Evolutionary conservation across 2,329 filamentous ascomycete genomes (phyloP), one percentile per base, ranked within the genome.

Genomic region (Harringtonia lauricola): DNA sequence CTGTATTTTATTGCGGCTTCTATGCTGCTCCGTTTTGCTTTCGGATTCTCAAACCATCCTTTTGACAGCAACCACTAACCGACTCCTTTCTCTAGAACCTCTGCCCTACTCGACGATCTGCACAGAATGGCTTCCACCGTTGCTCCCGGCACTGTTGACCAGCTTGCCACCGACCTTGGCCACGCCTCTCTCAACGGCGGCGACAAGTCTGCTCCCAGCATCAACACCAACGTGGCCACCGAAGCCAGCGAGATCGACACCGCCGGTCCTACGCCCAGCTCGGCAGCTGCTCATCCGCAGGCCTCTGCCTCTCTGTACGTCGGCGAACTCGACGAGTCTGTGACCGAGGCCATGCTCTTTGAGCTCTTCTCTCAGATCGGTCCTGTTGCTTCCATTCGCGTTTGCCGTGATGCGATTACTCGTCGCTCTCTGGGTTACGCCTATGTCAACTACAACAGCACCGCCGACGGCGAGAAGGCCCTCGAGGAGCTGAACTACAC

Each of bases 371-470:
- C 92, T 49, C 92, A 94, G 69, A 98, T 98, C 62, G 92, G 92
- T 57, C 90, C 94, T 60, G 92, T 98, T 59, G 92, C 92, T 54
- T 98, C 92, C 49, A 98, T 98, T 67, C 92, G 92, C 78, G 92
- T 98, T 64, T 98, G 92, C 80, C 92, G 92, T 71, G 92, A 98
- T 63, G 90, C 92, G 51, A 89, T 98, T 63, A 96, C 92, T 61
- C 89, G 92, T 65, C 90, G 92, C 68, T 98, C 92, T 53, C 87
- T 98, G 55, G 92, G 92, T 55, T 98, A 98, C 67, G 92, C 92
- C 67, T 98, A 98, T 67, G 92, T 98, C 70, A 98, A 98, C 81
- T 98, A 96, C 81, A 98, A 96, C 76, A 90, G 87, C 66, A 94
- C 89, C 50, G 67, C 80, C 51, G 92, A 98, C 64, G 92, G 92